Evolutionary conservation across 2,329 filamentous ascomycete genomes (phyloP), one percentile per base, ranked within the genome.

Genomic region (Ilyonectria mors-panacis): DNA sequence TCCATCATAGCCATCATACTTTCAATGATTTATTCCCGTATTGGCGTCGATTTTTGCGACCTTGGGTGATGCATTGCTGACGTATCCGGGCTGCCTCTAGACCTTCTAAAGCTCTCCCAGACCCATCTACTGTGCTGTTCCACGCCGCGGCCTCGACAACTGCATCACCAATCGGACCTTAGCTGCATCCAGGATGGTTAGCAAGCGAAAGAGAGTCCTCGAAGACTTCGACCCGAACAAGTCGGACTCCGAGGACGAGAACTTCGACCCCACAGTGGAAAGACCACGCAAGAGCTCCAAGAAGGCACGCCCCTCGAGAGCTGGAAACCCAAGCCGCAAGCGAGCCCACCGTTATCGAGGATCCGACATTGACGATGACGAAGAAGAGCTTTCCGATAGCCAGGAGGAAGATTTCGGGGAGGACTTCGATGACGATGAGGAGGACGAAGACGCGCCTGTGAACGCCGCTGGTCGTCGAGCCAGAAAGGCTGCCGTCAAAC

Each of bases 171-270:
- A 56, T 26, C 23, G 6, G 12, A 15, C 26, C 17, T 23, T 12
- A 21, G 8, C 63, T 47, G 21, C 48, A 23, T 45, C 44, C 57
- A 63, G 57, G n/a, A 81, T 81, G 80, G 76, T 73, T 50, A 77
- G 78, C 63, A 90, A 90, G 78, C 83, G 89, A 60, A 92, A 91
- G 84, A 82, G 86, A 69, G 84, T 84, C 65, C 80, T 89, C 62
- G 85, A 89, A 69, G 84, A 85, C 61, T 92, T 91, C 72, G 90
- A 92, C 78, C 88, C 88, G 3, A 91, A 91, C 77, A 87, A 89
- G 76, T 92, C 90, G 57, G 90, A 92, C 72, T 84, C 90, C 2
- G 86, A 89, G 56, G 90, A 92, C 75, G 88, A 89, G 70, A 91
- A 91, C 77, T 92, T 92, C 74, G 86, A 90, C 65, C 89, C 89